Conservation (phyloP, 345 rosid species). For the Acer yangbiense region DNA sequence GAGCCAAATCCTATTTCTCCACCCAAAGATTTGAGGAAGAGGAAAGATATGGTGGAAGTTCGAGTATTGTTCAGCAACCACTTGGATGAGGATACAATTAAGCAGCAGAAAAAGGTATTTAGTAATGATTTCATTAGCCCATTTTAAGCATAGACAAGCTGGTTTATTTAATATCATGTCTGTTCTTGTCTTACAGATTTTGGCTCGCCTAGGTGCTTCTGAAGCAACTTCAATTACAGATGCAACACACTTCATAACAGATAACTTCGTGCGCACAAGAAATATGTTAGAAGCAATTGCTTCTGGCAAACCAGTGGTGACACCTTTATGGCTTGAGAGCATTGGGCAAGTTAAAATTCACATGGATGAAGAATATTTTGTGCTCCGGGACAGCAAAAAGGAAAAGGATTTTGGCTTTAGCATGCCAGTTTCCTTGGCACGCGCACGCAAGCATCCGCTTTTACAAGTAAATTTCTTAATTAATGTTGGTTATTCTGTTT, state of each 20-base stretch:
- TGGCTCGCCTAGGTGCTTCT: constrained; percentile 61
- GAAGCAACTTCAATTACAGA: constrained; percentile 62
- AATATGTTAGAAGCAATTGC: constrained; percentile 91
- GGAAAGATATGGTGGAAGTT: constrained; percentile 70
- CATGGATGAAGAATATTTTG: constrained; percentile 65
- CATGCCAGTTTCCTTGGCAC: constrained; percentile 71
- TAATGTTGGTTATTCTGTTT: constrained; percentile 6
- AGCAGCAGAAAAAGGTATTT: constrained; percentile 82
- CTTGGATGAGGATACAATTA: constrained; percentile 71
- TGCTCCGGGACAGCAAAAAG: constrained; percentile 67
- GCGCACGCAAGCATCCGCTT: constrained; percentile 63
- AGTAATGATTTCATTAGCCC: constrained; percentile 4
- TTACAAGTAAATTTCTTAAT: constrained; percentile 44
- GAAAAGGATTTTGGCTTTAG: constrained; percentile 82
- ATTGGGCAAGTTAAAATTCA: constrained; percentile 62
- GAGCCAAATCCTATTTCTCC: constrained; percentile 41
- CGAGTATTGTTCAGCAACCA: constrained; percentile 84
- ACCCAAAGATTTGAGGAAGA: constrained; percentile 60
- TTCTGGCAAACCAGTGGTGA: constrained; percentile 78
- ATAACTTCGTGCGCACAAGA: constrained; percentile 80
- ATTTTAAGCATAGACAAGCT: background rate
- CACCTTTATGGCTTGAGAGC: constrained; percentile 82
- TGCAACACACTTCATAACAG: constrained; percentile 82
- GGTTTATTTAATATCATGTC: constrained; percentile 25
- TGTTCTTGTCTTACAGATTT: constrained; percentile 48